Evolutionary conservation across 345 rosid genomes (phyloP).

Genomic region (Fremontodendron californicum): DNA sequence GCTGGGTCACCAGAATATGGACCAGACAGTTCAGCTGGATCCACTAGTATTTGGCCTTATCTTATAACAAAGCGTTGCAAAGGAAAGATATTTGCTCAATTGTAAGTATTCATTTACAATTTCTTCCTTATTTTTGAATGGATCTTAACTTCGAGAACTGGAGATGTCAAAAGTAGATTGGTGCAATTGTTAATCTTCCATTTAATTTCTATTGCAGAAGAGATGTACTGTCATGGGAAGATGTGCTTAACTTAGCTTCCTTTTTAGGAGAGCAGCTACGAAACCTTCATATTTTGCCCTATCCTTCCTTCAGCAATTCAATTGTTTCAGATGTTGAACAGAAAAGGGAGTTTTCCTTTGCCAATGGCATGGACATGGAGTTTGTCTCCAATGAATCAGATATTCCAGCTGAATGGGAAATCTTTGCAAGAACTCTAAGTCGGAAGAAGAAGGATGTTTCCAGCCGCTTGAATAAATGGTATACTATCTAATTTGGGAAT

Average conservation of each 20-base stretch:
- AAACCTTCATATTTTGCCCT: conserved; percentile 70
- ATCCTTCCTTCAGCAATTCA: conserved; percentile 46
- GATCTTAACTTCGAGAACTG: conserved; percentile 1
- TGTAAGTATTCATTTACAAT: conserved; percentile 49
- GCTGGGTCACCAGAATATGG: conserved; percentile 40
- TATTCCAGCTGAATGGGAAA: conserved; percentile 67
- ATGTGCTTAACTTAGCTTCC: conserved; percentile 56
- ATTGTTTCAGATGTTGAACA: conserved; percentile 31
- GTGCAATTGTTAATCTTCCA: background rate
- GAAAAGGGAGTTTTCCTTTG: conserved; percentile 18
- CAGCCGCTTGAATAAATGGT: conserved; percentile 67
- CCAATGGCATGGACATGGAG: conserved; percentile 29
- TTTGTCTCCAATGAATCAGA: conserved; percentile 28
- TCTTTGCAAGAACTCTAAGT: conserved; percentile 44
- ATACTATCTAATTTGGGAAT: conserved; percentile 7
- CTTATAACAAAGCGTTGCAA: conserved; percentile 82
- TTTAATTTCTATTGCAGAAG: conserved; percentile 52
- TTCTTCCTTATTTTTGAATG: conserved; percentile 6
- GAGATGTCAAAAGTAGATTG: conserved; percentile 11
- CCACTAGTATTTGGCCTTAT: conserved; percentile 70
- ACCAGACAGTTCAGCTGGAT: conserved; percentile 30
- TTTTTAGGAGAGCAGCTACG: conserved; percentile 79
- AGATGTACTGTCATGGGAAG: conserved; percentile 59
- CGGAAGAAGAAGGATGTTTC: conserved; percentile 49
- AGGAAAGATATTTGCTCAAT: conserved; percentile 78